Evolutionary conservation across 2,329 filamentous ascomycete species (phyloP).

Genomic region (Alternaria angustiovoidea): DNA sequence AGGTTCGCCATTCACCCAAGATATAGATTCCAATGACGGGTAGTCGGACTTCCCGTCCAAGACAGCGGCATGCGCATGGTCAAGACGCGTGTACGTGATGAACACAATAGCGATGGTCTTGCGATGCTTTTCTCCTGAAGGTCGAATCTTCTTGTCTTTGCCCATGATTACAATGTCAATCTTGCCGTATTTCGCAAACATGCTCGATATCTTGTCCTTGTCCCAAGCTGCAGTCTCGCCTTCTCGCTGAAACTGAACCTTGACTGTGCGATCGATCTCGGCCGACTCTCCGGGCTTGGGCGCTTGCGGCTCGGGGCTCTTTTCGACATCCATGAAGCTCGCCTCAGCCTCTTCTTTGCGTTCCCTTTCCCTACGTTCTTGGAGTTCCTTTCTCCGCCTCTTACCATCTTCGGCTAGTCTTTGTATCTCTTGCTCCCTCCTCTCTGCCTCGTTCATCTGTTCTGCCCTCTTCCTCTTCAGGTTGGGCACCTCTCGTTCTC

Average conservation of each 20-base stretch:
- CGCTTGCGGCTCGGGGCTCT: constrained; percentile 30
- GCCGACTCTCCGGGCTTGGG: constrained; percentile 48
- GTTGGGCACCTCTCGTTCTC: constrained; percentile 64
- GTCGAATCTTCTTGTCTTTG: constrained; percentile 63
- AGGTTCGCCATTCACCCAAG: too few species aligned
- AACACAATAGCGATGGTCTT: constrained; percentile 62
- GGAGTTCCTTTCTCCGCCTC: constrained; percentile 63
- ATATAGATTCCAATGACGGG: constrained; percentile 60
- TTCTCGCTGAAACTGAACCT: constrained; percentile 63
- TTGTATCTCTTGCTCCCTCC: constrained; percentile 62
- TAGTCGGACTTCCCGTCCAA: constrained; percentile 60
- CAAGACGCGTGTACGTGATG: constrained; percentile 65
- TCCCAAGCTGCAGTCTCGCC: constrained; percentile 55
- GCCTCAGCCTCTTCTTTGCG: constrained; percentile 59
- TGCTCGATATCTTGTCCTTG: constrained; percentile 54
- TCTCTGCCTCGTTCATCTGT: constrained; percentile 62
- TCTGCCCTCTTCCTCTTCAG: constrained; percentile 56
- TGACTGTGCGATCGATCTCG: constrained; percentile 66
- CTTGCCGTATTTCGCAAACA: constrained; percentile 65
- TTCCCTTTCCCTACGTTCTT: constrained; percentile 62
- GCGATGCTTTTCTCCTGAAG: constrained; percentile 61
- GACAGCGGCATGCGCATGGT: constrained; percentile 65
- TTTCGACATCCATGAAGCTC: constrained; percentile 42
- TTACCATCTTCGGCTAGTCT: constrained; percentile 59
- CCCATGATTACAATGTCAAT: constrained; percentile 64